Evolutionary conservation across 1,284 basidiomycete species (phyloP).

Genomic region (Gymnopus androsaceus): DNA sequence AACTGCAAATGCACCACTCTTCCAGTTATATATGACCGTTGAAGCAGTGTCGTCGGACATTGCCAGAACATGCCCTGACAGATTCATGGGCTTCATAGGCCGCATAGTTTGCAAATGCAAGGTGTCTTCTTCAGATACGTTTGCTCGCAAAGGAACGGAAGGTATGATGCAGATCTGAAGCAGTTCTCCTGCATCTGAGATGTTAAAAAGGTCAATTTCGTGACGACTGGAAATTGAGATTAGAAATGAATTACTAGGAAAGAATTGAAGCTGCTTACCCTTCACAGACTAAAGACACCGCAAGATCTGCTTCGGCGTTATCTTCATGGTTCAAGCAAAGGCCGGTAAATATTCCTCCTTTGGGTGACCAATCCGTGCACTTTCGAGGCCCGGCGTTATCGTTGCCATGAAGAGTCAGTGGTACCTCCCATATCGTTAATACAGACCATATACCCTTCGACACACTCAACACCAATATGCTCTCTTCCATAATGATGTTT

Average conservation of each 20-base stretch:
- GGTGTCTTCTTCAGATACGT: slow-evolving; percentile 28
- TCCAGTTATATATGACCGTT: slow-evolving; percentile 57
- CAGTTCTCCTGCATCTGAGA: slow-evolving; percentile 9
- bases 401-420: neutral
- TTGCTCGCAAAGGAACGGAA: neutral
- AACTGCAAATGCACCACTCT: slow-evolving; percentile 43
- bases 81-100: slow-evolving; percentile 41
- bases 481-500: slow-evolving; percentile 22
- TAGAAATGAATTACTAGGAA: neutral
- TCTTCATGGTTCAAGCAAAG: slow-evolving; percentile 12
- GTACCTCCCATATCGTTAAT: slow-evolving; percentile 53
- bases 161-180: slow-evolving; percentile 5
- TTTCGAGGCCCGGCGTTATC: slow-evolving; percentile 21
- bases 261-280: slow-evolving; percentile 8
- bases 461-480: slow-evolving; percentile 49
- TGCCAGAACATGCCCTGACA: slow-evolving; percentile 52
- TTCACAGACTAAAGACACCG: slow-evolving; percentile 13
- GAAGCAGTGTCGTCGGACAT: slow-evolving; percentile 51
- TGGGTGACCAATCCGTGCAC: slow-evolving; percentile 53
- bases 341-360: slow-evolving; percentile 47
- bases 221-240: neutral
- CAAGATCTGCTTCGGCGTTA: slow-evolving; percentile 9
- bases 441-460: slow-evolving; percentile 61
- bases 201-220: slow-evolving; percentile 7
- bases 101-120: slow-evolving; percentile 23